Evolutionary conservation across 306 rosid genomes (phyloP).

Genomic region (Vicia villosa): DNA sequence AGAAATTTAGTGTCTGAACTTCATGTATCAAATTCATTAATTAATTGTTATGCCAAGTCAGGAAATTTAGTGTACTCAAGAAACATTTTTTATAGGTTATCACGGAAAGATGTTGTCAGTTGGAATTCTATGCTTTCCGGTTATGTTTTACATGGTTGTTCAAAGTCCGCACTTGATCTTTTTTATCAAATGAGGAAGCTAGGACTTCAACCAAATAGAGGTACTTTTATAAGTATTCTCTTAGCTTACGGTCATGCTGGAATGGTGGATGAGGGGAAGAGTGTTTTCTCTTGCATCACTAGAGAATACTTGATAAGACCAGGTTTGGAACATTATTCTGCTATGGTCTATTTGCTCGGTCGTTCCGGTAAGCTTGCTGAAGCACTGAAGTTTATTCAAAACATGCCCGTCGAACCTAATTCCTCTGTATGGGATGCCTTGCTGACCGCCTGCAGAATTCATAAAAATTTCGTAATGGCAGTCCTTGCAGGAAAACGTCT

Average conservation of each 20-base stretch:
- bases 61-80: conserved; percentile 70
- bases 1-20: conserved; percentile 62
- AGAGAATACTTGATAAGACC: conserved; percentile 63
- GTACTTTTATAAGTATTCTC: conserved; percentile 71
- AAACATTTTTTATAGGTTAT: conserved; percentile 67
- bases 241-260: conserved; percentile 74
- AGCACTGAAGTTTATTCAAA: conserved; percentile 67
- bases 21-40: conserved; percentile 64
- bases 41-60: conserved; percentile 83
- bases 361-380: conserved; percentile 83
- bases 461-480: conserved; percentile 62
- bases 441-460: conserved; percentile 78
- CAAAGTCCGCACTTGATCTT: conserved; percentile 64
- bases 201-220: conserved; percentile 70
- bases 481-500: conserved; percentile 62
- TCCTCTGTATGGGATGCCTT: conserved; percentile 70
- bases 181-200: conserved; percentile 65
- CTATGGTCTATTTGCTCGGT: conserved; percentile 74
- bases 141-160: conserved; percentile 71
- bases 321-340: conserved; percentile 77
- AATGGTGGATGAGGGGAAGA: conserved; percentile 69
- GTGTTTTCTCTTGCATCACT: conserved; percentile 57
- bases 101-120: conserved; percentile 70
- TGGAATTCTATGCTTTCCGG: conserved; percentile 84
- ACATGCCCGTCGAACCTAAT: conserved; percentile 81